Conservation (phyloP, 768 basidiomycete species). For the Collybia sp. region DNA sequence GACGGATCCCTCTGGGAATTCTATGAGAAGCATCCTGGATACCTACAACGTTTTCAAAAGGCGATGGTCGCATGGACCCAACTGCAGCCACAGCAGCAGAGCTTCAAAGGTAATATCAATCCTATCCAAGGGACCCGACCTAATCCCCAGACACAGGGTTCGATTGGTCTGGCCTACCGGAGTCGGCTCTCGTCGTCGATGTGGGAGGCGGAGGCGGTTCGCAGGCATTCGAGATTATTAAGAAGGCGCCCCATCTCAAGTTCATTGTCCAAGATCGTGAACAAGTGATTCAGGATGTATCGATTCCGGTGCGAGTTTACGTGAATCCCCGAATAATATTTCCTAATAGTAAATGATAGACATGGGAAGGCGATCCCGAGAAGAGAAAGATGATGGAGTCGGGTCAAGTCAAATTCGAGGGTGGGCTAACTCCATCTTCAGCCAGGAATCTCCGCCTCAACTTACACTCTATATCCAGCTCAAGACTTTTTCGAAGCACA, state of each 20-base stretch:
- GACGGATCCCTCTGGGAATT: conserved; percentile 7
- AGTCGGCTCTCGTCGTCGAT: conserved; percentile 9
- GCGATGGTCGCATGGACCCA: conserved; percentile 9
- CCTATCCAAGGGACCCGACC: neutral
- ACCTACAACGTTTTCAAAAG: conserved; percentile 5
- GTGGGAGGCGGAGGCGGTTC: conserved; percentile 16
- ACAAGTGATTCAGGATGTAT: conserved; percentile 6
- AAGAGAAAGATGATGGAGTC: conserved; percentile 1
- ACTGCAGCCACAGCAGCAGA: conserved; percentile 1
- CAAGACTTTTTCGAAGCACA: neutral
- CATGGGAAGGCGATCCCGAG: neutral
- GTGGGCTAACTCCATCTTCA: neutral
- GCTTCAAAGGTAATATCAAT: conserved; percentile 5
- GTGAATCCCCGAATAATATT: neutral
- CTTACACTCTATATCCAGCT: neutral
- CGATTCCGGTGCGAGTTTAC: neutral
- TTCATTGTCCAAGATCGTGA: conserved; percentile 12
- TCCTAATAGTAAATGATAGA: neutral
- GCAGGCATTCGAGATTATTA: conserved; percentile 8
- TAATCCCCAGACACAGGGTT: conserved; percentile 9
- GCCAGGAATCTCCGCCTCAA: neutral
- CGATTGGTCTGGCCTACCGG: conserved; percentile 12
- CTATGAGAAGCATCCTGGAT: conserved; percentile 3
- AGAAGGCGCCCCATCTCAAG: conserved; percentile 7
- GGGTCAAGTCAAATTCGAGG: conserved; percentile 4